These are phyloP conservation scores for Leccinum variicolor DNA, from an alignment of 768 basidiomycete genomes.

Conservation along the genomic window DNA sequence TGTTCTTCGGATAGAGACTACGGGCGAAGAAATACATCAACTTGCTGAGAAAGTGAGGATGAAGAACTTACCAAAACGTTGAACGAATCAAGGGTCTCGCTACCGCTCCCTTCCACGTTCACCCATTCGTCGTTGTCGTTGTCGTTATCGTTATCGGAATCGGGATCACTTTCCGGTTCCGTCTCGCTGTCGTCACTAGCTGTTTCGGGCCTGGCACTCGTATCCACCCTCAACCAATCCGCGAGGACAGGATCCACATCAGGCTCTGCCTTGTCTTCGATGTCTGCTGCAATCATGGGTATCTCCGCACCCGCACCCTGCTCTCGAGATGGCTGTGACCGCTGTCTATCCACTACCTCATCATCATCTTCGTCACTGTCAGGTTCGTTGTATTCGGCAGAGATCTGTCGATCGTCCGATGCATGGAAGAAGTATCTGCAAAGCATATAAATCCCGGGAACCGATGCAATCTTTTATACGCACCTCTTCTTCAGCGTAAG, in stretches of 20 bases:
- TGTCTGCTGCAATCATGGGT: neutral
- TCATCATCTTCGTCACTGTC: constrained; percentile 33
- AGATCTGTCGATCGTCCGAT: constrained; percentile 45
- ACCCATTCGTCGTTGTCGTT: constrained; percentile 42
- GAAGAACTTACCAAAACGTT: constrained; percentile 5
- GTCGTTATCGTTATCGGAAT: constrained; percentile 63
- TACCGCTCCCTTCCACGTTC: constrained; percentile 17
- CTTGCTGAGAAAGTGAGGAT: neutral
- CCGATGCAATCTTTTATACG: neutral
- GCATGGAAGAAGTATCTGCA: constrained; percentile 79
- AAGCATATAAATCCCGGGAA: neutral
- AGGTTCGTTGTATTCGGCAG: constrained; percentile 49
- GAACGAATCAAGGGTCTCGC: constrained; percentile 22
- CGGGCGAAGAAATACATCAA: neutral
- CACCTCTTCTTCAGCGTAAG: constrained; percentile 71
- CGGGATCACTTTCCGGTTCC: constrained; percentile 61
- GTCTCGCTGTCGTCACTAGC: constrained; percentile 35
- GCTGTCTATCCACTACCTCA: constrained; percentile 12
- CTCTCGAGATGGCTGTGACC: constrained; percentile 9
- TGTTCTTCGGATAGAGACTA: constrained; percentile 12
- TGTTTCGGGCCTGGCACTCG: constrained; percentile 12
- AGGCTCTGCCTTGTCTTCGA: constrained; percentile 22
- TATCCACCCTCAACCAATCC: constrained; percentile 61
- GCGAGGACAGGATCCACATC: constrained; percentile 48
- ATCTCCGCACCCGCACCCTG: constrained; percentile 10